These are phyloP conservation scores for Ilyonectria destructans DNA, from an alignment of 2,329 filamentous ascomycete species.

Conservation along the genomic window DNA sequence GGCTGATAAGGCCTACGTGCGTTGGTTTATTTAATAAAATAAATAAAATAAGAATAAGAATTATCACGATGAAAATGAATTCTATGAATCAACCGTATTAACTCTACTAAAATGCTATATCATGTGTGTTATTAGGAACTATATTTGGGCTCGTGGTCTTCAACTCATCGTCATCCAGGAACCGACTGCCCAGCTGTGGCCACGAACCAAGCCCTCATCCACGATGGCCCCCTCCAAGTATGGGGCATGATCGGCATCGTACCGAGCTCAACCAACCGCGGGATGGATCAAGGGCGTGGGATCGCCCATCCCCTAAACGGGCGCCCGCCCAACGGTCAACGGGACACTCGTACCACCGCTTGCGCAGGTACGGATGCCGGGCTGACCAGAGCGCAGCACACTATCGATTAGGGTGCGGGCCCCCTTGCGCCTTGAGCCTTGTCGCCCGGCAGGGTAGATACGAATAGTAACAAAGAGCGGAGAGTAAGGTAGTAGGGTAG, in stretches of 20 bases:
- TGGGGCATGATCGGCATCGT: conserved; percentile 22
- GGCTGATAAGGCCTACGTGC: too few relatives aligned
- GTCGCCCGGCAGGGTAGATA: conserved; percentile 29
- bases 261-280: conserved; percentile 15
- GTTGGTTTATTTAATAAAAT: too few relatives aligned
- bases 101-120: too few relatives aligned
- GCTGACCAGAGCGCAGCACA: conserved; percentile 36
- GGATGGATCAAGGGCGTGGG: conserved; percentile 20
- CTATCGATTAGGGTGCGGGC: conserved; percentile 34
- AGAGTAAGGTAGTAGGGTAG: not conserved
- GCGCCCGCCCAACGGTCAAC: conserved; percentile 30
- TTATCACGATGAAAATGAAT: too few relatives aligned
- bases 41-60: too few relatives aligned
- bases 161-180: too few relatives aligned
- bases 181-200: not conserved
- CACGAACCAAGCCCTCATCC: conserved; percentile 20
- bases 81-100: too few relatives aligned
- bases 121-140: too few relatives aligned
- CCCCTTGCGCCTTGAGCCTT: conserved; percentile 16
- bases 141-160: too few relatives aligned
- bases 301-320: conserved; percentile 20
- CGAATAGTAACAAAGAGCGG: conserved; percentile 32
- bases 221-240: conserved; percentile 19
- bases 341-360: conserved; percentile 43
- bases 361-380: conserved; percentile 47